These are phyloP conservation scores for Jasminum sambac DNA, from an alignment of 257 asterid genomes.

Conservation along the genomic window DNA sequence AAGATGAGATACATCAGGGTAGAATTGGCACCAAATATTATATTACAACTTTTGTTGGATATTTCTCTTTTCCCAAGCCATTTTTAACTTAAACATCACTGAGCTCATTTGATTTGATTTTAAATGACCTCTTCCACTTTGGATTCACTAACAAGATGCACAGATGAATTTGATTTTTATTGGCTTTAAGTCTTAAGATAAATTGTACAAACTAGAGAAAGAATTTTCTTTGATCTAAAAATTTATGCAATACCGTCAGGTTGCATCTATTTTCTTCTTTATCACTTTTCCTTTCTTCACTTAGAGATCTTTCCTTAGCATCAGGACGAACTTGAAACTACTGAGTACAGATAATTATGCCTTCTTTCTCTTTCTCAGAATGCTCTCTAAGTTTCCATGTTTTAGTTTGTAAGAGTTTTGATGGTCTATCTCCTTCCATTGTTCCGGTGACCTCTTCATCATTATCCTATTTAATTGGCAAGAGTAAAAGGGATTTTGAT, in stretches of 20 bases:
- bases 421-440: not conserved
- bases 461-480: not conserved
- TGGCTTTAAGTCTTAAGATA: slow-evolving; percentile 18
- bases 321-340: slow-evolving; percentile 12
- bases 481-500: slow-evolving; percentile 8
- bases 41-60: not conserved
- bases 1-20: slow-evolving; percentile 14
- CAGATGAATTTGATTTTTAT: not conserved
- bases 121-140: not conserved
- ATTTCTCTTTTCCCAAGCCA: not conserved
- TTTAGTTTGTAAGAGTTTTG: not conserved
- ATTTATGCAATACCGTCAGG: slow-evolving; percentile 8
- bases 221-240: not conserved
- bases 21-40: not conserved
- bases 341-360: not conserved
- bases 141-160: slow-evolving; percentile 1
- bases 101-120: not conserved
- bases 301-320: not conserved
- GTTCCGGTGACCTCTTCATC: not conserved
- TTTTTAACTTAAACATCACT: slow-evolving; percentile 7
- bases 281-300: not conserved
- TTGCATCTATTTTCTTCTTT: slow-evolving; percentile 8
- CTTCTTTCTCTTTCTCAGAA: not conserved
- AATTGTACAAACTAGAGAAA: not conserved
- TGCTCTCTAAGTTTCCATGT: slow-evolving; percentile 12